Percentiles rank a stretch among this genome's conserved stretches.
Conservation (phyloP, 2,329 filamentous ascomycete genomes). For the Sphaerulina vaccinii region DNA sequence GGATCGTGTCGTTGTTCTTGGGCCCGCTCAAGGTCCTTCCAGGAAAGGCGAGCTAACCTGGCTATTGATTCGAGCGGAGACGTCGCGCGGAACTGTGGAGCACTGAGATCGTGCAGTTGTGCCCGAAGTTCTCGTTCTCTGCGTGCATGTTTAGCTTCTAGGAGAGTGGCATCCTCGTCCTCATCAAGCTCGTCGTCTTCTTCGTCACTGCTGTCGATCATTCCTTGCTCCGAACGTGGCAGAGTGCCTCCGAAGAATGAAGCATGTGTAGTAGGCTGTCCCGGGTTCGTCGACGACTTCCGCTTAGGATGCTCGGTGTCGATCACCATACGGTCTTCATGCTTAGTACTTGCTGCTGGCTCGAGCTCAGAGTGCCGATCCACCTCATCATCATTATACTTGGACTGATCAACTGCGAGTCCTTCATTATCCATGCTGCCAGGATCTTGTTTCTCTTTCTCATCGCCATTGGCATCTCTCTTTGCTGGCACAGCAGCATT, state of each 20-base stretch:
- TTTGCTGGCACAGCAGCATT: conserved; percentile 42
- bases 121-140: conserved; percentile 46
- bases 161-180: conserved; percentile 49
- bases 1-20: conserved; percentile 27
- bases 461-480: conserved; percentile 45
- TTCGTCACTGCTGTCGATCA: conserved; percentile 37
- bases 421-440: background rate
- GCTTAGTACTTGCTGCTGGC: background rate
- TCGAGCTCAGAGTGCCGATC: conserved; percentile 4
- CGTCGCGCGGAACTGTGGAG: conserved; percentile 43
- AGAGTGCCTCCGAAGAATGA: conserved; percentile 36
- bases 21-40: conserved; percentile 31
- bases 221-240: conserved; percentile 28
- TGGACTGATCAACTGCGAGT: background rate
- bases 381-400: conserved; percentile 17
- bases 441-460: conserved; percentile 33
- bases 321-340: conserved; percentile 31
- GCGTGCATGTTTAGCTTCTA: conserved; percentile 48
- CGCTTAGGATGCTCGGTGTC: conserved; percentile 23
- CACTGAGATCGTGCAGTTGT: conserved; percentile 45
- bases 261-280: conserved; percentile 32
- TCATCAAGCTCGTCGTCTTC: conserved; percentile 50
- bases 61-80: conserved; percentile 47
- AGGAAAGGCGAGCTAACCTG: conserved; percentile 41
- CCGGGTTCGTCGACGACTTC: conserved; percentile 13